A percentile compares a stretch with the other conserved stretches of the same genome.
Evolutionary conservation across 2,329 filamentous ascomycete species (phyloP).

Genomic region (Aspergillus sp.): DNA sequence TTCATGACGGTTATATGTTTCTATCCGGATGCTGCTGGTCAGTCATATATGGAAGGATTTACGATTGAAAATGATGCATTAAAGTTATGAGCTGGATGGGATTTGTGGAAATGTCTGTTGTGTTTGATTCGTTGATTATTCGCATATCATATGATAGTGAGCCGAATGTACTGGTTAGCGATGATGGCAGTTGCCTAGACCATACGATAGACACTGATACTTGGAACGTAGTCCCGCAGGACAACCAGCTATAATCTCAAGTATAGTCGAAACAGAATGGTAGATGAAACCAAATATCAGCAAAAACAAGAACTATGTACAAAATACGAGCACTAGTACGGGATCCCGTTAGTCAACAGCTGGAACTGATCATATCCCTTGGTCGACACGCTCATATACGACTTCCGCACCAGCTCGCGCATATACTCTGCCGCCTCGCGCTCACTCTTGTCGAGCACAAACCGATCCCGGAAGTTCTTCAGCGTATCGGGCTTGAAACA

Average conservation of each 20-base stretch:
- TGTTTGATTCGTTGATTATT: too few relatives aligned
- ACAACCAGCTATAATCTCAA: too few relatives aligned
- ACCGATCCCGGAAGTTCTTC: conserved; percentile 85
- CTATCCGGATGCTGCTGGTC: background rate
- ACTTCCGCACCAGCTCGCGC: conserved; percentile 83
- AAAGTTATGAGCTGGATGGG: background rate
- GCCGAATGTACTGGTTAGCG: too few relatives aligned
- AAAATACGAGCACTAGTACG: conserved; percentile 60
- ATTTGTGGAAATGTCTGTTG: too few relatives aligned
- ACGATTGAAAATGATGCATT: background rate
- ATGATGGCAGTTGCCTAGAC: too few relatives aligned
- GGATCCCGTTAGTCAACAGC: conserved; percentile 93
- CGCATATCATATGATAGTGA: too few relatives aligned
- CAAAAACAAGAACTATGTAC: background rate
- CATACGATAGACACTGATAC: too few relatives aligned
- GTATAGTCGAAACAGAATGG: too few relatives aligned
- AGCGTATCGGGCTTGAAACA: conserved; percentile 98
- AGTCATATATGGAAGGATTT: background rate
- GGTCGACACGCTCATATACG: conserved; percentile 85
- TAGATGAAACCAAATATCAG: background rate
- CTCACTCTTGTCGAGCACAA: conserved; percentile 88
- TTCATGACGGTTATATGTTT: background rate
- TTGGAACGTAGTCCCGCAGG: too few relatives aligned
- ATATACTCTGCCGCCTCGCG: conserved; percentile 94
- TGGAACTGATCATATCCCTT: conserved; percentile 98